Percentiles rank a stretch among this genome's conserved stretches.
Conservation (phyloP, 768 basidiomycete genomes). For the Crepidotus variabilis region DNA sequence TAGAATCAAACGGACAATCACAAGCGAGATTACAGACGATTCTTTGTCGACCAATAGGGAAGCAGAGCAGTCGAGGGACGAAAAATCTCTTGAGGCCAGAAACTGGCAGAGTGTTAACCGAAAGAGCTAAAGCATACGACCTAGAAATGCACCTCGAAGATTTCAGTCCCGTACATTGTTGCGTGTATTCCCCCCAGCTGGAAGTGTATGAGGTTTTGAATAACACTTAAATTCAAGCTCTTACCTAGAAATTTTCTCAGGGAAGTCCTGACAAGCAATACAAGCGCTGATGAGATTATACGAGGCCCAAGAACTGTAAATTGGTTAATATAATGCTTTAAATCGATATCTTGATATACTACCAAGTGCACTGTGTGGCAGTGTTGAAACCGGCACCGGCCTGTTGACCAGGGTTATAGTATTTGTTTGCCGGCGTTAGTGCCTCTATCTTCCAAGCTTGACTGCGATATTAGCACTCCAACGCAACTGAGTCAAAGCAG, state of each 20-base stretch:
- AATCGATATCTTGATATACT: background rate
- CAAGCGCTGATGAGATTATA: slow-evolving; percentile 56
- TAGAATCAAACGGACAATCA: background rate
- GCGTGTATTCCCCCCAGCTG: slow-evolving; percentile 14
- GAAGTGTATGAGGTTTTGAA: background rate
- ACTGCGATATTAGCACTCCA: background rate
- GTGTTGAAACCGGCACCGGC: no score
- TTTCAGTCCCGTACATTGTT: slow-evolving; percentile 4
- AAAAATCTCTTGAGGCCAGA: slow-evolving; percentile 35
- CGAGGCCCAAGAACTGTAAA: slow-evolving; percentile 48
- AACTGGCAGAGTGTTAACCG: slow-evolving; percentile 15
- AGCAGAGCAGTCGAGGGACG: slow-evolving; percentile 29
- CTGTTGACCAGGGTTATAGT: slow-evolving; percentile 18
- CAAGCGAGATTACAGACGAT: slow-evolving; percentile 34
- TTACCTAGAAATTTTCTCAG: slow-evolving; percentile 23
- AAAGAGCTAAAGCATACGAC: slow-evolving; percentile 5
- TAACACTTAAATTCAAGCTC: slow-evolving; percentile 8
- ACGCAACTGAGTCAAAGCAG: background rate
- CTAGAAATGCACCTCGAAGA: slow-evolving; percentile 7
- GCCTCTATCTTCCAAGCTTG: background rate
- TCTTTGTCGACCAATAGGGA: slow-evolving; percentile 40
- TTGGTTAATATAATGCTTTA: background rate
- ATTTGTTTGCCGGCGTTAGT: slow-evolving; percentile 5
- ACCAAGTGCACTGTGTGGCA: slow-evolving; percentile 36
- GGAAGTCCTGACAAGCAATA: slow-evolving; percentile 40